Base-by-base conservation (phyloP, 306 rosid species). In the Trifolium repens region DNA sequence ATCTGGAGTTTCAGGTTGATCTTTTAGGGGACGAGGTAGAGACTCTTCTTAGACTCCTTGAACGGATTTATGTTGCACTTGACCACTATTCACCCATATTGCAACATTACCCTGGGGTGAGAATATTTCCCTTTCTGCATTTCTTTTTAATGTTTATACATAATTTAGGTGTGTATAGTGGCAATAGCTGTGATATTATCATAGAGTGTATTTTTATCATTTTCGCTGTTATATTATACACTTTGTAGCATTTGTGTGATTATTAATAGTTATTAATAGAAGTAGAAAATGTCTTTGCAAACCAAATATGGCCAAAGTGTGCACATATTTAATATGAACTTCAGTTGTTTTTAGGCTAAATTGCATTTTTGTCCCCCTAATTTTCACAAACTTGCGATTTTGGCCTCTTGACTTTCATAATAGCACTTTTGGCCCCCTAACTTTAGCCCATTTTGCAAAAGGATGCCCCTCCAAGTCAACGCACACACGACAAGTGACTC, bases 81-180 rank as follows among this genome's bases (percentile, higher is more conserved):
- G 96, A 94, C 82, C 97, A 90, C 84, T 94, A 94, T 88, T 90
- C 98, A 52, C 97, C 96, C 58, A 87, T 94, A 69, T 73, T 94
- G 88, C 85, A 87, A 79, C 99, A 94, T 88, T 94, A 94, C 84
- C 93, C 96, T 6, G 97, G 99, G 82, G 99, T 94, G 79, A 89
- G 96, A 70, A 60, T 32, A 76, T 57, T 54, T 35, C 58, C 39
- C 58, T 44, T 76, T 71, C 46, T 75, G 43, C 32, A 22, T 12
- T 58, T 58, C 12, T 57, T 44, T 74, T 64, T 22, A 64, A 53
- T 50, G 47, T 15, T 40, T 58, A 46, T 65, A 35, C 47, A 68
- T 46, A 53, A 35, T 46, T 47, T 42, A 78, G 24, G 46, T 67
- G 17, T 39, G 42, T 69, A 50, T 74, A 9, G 62, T 70, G 53